Conservation (phyloP, 345 rosid genomes). For the Gossypium raimondii region DNA sequence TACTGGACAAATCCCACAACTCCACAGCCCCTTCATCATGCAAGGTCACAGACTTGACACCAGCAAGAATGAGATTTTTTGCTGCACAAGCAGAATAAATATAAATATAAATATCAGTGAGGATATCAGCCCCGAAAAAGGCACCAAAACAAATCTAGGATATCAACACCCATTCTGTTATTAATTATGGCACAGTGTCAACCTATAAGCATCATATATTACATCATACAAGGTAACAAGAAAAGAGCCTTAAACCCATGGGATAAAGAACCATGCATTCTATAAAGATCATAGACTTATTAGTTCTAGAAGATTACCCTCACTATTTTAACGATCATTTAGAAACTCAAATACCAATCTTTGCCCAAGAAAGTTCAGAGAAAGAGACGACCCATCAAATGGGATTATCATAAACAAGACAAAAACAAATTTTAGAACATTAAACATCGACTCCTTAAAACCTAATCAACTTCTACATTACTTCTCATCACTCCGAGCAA, state of each 20-base stretch:
- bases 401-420: too few relatives aligned
- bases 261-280: background rate
- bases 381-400: too few relatives aligned
- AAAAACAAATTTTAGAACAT: too few relatives aligned
- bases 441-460: too few relatives aligned
- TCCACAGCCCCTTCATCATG: constrained; percentile 84
- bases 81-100: constrained; percentile 43
- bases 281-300: background rate
- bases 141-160: background rate
- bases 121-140: background rate
- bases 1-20: constrained; percentile 90
- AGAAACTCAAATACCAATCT: too few relatives aligned
- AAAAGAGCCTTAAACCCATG: background rate
- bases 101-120: background rate
- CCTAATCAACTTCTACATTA: too few relatives aligned
- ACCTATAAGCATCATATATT: background rate
- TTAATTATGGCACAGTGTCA: background rate
- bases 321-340: too few relatives aligned
- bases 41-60: constrained; percentile 94
- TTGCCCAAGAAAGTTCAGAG: too few relatives aligned
- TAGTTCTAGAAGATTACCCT: too few relatives aligned
- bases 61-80: constrained; percentile 93
- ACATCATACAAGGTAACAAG: background rate
- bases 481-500: too few relatives aligned
- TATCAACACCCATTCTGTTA: background rate